Conservation (phyloP, 306 rosid species). For the Cucurbita maxima region DNA sequence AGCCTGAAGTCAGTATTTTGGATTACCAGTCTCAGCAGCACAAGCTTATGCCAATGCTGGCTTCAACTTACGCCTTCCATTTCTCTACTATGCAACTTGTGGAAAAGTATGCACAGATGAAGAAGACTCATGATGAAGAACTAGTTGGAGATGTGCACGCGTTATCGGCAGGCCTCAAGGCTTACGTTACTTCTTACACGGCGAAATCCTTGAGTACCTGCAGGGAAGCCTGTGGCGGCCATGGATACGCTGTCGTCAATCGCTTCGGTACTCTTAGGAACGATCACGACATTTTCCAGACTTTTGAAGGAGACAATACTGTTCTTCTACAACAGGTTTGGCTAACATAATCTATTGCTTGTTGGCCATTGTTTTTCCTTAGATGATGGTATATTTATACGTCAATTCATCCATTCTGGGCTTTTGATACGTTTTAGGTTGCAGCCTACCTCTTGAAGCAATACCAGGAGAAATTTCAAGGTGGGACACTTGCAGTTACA, state of each 20-base stretch:
- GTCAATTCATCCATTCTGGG: not conserved
- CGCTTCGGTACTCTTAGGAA: slow-evolving; percentile 81
- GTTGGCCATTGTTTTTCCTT: not conserved
- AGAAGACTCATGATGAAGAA: slow-evolving; percentile 62
- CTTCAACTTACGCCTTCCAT: slow-evolving; percentile 85
- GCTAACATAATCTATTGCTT: not conserved
- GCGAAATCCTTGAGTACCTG: slow-evolving; percentile 86
- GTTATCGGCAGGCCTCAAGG: slow-evolving; percentile 84
- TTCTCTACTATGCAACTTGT: slow-evolving; percentile 53
- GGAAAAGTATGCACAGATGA: slow-evolving; percentile 75
- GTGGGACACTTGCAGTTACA: slow-evolving; percentile 75
- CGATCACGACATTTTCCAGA: slow-evolving; percentile 96
- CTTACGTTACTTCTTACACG: slow-evolving; percentile 74
- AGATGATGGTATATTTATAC: not conserved
- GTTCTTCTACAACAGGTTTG: slow-evolving; percentile 93
- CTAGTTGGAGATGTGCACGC: slow-evolving; percentile 80
- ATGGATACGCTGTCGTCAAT: slow-evolving; percentile 93
- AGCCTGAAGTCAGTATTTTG: slow-evolving; percentile 78
- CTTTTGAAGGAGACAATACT: slow-evolving; percentile 98
- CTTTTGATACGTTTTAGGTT: slow-evolving; percentile 31
- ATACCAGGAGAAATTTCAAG: slow-evolving; percentile 71
- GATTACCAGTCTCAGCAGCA: slow-evolving; percentile 98
- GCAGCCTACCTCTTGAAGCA: slow-evolving; percentile 80
- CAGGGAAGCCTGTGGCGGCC: slow-evolving; percentile 99
- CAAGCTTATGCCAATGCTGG: slow-evolving; percentile 98